Percentiles rank a stretch among this genome's conserved stretches.
Conservation (phyloP, 306 rosid genomes). For the Vicia villosa region DNA sequence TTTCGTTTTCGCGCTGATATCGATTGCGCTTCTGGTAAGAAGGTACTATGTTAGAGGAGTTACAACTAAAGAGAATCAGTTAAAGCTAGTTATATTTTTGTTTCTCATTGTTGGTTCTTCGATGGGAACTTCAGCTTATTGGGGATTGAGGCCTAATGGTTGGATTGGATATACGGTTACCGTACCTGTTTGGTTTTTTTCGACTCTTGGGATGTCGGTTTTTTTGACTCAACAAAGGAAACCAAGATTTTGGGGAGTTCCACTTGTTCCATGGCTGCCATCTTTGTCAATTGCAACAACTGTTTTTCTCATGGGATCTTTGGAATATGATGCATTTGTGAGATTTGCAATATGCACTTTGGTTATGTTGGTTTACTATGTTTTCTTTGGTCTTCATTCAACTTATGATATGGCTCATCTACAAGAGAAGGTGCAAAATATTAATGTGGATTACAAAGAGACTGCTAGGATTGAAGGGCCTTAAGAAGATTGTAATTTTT, state of each 20-base stretch:
- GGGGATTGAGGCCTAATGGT: slow-evolving; percentile 62
- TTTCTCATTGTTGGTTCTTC: slow-evolving; percentile 67
- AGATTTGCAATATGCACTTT: slow-evolving; percentile 72
- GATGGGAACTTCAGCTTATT: slow-evolving; percentile 65
- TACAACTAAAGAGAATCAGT: slow-evolving; percentile 47
- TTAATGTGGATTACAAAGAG: slow-evolving; percentile 34
- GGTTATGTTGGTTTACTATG: slow-evolving; percentile 63
- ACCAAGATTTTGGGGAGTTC: slow-evolving; percentile 84
- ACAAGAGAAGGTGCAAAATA: slow-evolving; percentile 37
- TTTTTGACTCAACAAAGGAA: slow-evolving; percentile 58
- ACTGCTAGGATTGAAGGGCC: slow-evolving; percentile 44
- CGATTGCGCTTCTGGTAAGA: slow-evolving; percentile 76
- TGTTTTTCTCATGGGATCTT: slow-evolving; percentile 76
- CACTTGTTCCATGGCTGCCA: slow-evolving; percentile 86
- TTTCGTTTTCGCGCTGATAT: slow-evolving; percentile 71
- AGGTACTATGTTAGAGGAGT: slow-evolving; percentile 68
- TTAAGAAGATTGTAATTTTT: slow-evolving; percentile 34
- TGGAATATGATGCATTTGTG: slow-evolving; percentile 50
- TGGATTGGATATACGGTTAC: slow-evolving; percentile 62
- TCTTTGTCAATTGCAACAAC: slow-evolving; percentile 73
- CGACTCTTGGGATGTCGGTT: slow-evolving; percentile 57
- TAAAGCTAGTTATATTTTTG: slow-evolving; percentile 57
- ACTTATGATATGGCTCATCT: slow-evolving; percentile 79
- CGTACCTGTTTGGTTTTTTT: slow-evolving; percentile 69
- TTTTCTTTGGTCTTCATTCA: slow-evolving; percentile 79